phyloP scores from a whole-genome alignment of 1,139 yeast genomes.

The Trichomonascaceae sp. region DNA sequence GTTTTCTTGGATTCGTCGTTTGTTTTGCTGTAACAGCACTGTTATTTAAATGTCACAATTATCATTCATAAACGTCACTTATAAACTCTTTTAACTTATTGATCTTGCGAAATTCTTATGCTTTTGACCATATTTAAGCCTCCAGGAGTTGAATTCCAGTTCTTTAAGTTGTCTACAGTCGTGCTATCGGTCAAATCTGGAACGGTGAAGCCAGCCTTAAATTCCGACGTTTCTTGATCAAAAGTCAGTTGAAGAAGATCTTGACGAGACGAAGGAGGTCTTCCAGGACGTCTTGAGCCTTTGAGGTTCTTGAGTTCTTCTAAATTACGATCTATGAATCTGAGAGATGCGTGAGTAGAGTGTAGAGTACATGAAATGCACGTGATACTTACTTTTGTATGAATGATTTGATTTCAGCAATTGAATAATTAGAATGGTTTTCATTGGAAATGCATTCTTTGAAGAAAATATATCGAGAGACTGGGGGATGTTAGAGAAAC shows the following conservation, averaged over 20 bases:
- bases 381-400: slow-evolving; percentile 26
- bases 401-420: slow-evolving; percentile 55
- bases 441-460: slow-evolving; percentile 47
- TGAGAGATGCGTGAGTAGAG: slow-evolving; percentile 5
- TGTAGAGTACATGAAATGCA: neutral
- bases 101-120: slow-evolving; percentile 28
- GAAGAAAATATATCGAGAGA: slow-evolving; percentile 52
- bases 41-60: neutral
- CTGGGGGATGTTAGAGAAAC: slow-evolving; percentile 7
- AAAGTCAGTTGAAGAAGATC: slow-evolving; percentile 56
- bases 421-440: slow-evolving; percentile 37
- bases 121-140: slow-evolving; percentile 60
- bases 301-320: slow-evolving; percentile 60
- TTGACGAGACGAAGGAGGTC: slow-evolving; percentile 74
- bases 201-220: slow-evolving; percentile 60
- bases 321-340: slow-evolving; percentile 60
- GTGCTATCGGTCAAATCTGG: slow-evolving; percentile 64
- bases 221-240: slow-evolving; percentile 56
- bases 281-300: slow-evolving; percentile 68
- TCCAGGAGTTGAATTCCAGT: slow-evolving; percentile 81
- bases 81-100: slow-evolving; percentile 1
- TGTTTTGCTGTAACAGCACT: slow-evolving; percentile 1
- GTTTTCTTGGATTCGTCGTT: slow-evolving; percentile 7
- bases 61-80: neutral
- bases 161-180: slow-evolving; percentile 53